Evolutionary conservation across 768 basidiomycete genomes (phyloP), one percentile per base, ranked within the genome.

Genomic region (Myochromella boudieri): DNA sequence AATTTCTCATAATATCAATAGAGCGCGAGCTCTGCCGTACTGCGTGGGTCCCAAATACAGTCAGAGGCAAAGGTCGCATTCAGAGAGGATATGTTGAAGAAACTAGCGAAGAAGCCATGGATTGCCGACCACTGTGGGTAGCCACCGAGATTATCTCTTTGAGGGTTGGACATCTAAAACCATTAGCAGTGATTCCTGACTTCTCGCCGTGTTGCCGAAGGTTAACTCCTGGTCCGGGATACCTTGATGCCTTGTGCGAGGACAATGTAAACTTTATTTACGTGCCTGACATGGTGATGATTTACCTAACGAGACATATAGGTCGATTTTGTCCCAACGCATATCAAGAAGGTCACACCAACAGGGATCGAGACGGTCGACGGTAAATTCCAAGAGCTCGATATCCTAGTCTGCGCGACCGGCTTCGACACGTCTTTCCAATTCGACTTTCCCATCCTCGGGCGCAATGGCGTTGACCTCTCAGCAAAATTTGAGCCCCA

Each of bases 141-240:
- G 39, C 40, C 17, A n/a, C 14, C 7, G n/a, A n/a, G n/a, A n/a
- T n/a, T n/a, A n/a, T 11, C 24, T 18, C 36, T 18, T 26, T 34
- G 37, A 11, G 29, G 3, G 7, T 14, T 8, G 11, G n/a, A 3
- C 3, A 24, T n/a, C 17, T 33, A 29, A 29, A 49, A 14, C 28
- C 20, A 11, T 20, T 24, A 48, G 20, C 37, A 82, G 80, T 84
- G n/a, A 68, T 83, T 20, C 82, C 84, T 10, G 66, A 76, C 37
- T 85, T 84, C 53, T 66, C 75, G 4, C 75, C 82, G 12, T 72
- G 67, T 4, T 87, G 83, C 62, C 71, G 82, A 21, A 71, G 84
- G n/a, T 61, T 85, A 38, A 87, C 85, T 0, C 81, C 83, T 1
- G 84, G 82, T 0, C 81, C 81, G 8, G 83, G 84, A 5, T 87